Base-by-base conservation (phyloP, 1,284 basidiomycete species). In the Porogramme epimiltina region DNA sequence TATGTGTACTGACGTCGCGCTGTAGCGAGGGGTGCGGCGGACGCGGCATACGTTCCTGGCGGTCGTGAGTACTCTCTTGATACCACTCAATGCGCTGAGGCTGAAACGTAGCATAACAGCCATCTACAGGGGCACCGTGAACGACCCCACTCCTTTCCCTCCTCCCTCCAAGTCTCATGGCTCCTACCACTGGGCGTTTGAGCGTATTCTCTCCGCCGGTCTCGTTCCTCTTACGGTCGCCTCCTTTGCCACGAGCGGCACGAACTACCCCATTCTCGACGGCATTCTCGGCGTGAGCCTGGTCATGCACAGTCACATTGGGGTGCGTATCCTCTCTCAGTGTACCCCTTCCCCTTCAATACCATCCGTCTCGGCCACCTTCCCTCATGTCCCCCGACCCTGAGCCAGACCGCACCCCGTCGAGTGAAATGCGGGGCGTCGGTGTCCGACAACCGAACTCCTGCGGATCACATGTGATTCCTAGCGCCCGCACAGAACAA, bases 141-240 rank as follows among this genome's bases (percentile, higher is more conserved):
- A 99, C 76, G 96, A 99, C 70, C 92, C 96, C 1, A 93, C 91
- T 3, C 74, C 85, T 19, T 97, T 94, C 79, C 95, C 95, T 25
- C 70, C 86, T 22, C 84, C 93, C 8, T 89, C 82, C 55, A 87
- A 83, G 67, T 72, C 84, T 3, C 91, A 97, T 66, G 96, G 97
- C 45, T 96, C 93, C 2, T 89, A 98, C 73, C 96, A 98, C 80
- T 99, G 96, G 96, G 87, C 93, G 1, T 98, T 98, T 67, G 96
- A 99, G 73, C 89, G 96, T 49, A 79, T 94, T 18, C 81, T 98
- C 51, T 89, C 91, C 1, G 95, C 91, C 0, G 77, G 86, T 22
- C 85, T 99, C 58, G 81, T 99, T 18, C 97, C 97, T 23, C 73
- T 97, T 64, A 95, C 93, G 18, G 89, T 80, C 24, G 87, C 88